Percentiles rank a stretch among this genome's conserved stretches.
phyloP scores from a whole-genome alignment of 2,329 filamentous ascomycete species.

The Nemania diffusa region DNA sequence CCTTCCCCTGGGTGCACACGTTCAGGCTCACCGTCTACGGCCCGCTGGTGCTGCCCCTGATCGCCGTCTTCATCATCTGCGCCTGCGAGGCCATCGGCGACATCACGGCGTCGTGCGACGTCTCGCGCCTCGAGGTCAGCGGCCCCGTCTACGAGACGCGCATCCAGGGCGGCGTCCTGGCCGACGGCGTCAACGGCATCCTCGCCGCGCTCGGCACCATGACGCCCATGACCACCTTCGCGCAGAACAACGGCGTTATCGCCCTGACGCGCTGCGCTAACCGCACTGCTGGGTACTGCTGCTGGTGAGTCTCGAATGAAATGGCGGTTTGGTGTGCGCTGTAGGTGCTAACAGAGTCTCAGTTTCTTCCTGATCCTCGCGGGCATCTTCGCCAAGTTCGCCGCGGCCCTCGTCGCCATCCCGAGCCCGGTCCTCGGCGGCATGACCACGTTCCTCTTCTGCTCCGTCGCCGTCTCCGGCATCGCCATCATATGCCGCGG shows the following conservation, averaged over 20 bases:
- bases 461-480: slow-evolving; percentile 79
- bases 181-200: slow-evolving; percentile 80
- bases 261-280: slow-evolving; percentile 84
- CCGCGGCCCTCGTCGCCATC: slow-evolving; percentile 80
- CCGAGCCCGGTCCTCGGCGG: slow-evolving; percentile 73
- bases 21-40: slow-evolving; percentile 78
- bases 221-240: slow-evolving; percentile 82
- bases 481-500: slow-evolving; percentile 77
- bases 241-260: slow-evolving; percentile 88
- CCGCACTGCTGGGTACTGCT: slow-evolving; percentile 81
- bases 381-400: slow-evolving; percentile 86
- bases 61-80: slow-evolving; percentile 77
- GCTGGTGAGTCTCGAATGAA: slow-evolving; percentile 57
- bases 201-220: slow-evolving; percentile 81
- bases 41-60: slow-evolving; percentile 76
- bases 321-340: no score
- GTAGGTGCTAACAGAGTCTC: background rate
- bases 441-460: slow-evolving; percentile 85
- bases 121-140: slow-evolving; percentile 78
- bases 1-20: slow-evolving; percentile 83
- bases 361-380: slow-evolving; percentile 80
- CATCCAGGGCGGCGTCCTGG: slow-evolving; percentile 81
- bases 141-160: slow-evolving; percentile 78
- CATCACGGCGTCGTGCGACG: slow-evolving; percentile 83
- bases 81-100: slow-evolving; percentile 84